These are phyloP conservation scores for Entelexis sorbosivorans DNA, from an alignment of 1,139 yeast species.

Conservation along the genomic window DNA sequence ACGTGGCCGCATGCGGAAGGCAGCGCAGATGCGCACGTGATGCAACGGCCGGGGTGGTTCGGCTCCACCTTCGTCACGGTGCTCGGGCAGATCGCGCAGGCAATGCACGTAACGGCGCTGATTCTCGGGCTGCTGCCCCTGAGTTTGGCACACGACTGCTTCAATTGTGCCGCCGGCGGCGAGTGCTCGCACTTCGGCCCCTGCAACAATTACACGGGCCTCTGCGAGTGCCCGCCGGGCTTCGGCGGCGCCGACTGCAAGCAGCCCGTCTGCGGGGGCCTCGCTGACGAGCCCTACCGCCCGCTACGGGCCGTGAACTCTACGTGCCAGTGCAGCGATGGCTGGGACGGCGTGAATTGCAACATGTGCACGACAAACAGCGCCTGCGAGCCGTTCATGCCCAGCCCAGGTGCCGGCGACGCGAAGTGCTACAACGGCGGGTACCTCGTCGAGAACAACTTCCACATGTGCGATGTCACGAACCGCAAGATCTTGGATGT, in stretches of 20 bases:
- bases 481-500: slow-evolving; percentile 70
- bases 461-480: slow-evolving; percentile 92
- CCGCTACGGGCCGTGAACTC: slow-evolving; percentile 45
- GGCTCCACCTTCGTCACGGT: no score
- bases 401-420: slow-evolving; percentile 57
- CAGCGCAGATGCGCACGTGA: neutral
- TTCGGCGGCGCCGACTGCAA: slow-evolving; percentile 92
- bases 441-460: slow-evolving; percentile 63
- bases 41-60: neutral
- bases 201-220: slow-evolving; percentile 79
- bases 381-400: slow-evolving; percentile 72
- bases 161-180: slow-evolving; percentile 84
- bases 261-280: slow-evolving; percentile 77
- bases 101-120: neutral
- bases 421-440: slow-evolving; percentile 94
- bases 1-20: neutral
- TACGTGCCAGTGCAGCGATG: slow-evolving; percentile 60
- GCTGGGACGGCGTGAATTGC: slow-evolving; percentile 94
- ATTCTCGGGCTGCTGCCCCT: slow-evolving; percentile 1
- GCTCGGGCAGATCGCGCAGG: neutral
- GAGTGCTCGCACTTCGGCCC: slow-evolving; percentile 79
- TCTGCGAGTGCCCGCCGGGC: slow-evolving; percentile 85
- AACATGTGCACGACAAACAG: slow-evolving; percentile 60
- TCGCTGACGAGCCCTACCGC: slow-evolving; percentile 54
- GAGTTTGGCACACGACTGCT: slow-evolving; percentile 35